Evolutionary conservation across 1,139 yeast genomes (phyloP).

Genomic region (Protomyces gravidus): DNA sequence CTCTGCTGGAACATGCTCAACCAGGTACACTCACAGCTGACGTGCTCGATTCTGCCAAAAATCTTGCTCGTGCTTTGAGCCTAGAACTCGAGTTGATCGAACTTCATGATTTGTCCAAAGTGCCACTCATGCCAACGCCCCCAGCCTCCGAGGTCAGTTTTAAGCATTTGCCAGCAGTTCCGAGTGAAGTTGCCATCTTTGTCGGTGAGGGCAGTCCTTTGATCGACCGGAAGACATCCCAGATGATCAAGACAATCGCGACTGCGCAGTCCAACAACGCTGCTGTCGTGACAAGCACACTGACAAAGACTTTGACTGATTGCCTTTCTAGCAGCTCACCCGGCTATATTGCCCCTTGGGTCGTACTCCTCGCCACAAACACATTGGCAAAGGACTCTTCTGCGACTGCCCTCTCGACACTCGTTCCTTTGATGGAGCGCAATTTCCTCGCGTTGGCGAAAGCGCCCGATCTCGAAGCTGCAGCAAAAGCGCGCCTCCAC

Average conservation of each 20-base stretch:
- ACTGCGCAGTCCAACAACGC: too few relatives aligned
- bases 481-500: conserved; percentile 30
- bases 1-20: too few relatives aligned
- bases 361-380: not conserved
- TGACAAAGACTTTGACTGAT: not conserved
- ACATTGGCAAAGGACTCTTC: conserved; percentile 1
- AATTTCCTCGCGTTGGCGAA: conserved; percentile 27
- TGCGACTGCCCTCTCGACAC: not conserved
- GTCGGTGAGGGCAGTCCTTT: not conserved
- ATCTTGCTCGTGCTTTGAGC: too few relatives aligned
- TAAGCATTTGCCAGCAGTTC: not conserved
- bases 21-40: too few relatives aligned
- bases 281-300: not conserved
- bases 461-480: conserved; percentile 30
- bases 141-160: not conserved
- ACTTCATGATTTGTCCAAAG: too few relatives aligned
- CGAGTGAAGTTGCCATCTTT: not conserved
- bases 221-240: not conserved
- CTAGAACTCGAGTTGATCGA: too few relatives aligned
- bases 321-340: not conserved
- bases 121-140: not conserved
- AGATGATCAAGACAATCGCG: not conserved
- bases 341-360: not conserved
- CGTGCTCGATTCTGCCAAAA: too few relatives aligned
- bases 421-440: conserved; percentile 4